These are phyloP conservation scores for Paraconiothyrium brasiliense DNA, from an alignment of 2,329 filamentous ascomycete genomes.

Conservation along the genomic window DNA sequence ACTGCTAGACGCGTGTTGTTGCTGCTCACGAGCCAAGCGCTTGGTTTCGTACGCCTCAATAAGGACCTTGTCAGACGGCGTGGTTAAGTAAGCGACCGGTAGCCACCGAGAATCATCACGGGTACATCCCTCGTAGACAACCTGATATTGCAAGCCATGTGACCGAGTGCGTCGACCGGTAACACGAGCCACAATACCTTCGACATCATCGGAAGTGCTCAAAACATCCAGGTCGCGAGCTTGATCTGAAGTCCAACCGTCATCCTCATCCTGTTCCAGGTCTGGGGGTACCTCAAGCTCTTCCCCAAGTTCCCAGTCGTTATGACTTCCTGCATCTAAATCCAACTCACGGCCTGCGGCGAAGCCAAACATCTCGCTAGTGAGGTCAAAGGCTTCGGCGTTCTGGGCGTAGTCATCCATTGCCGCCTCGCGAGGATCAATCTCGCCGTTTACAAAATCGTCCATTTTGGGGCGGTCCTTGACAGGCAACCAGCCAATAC, in stretches of 20 bases:
- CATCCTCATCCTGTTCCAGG: slow-evolving; percentile 21
- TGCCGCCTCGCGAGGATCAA: slow-evolving; percentile 46
- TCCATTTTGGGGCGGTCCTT: slow-evolving; percentile 33
- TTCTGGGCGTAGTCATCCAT: slow-evolving; percentile 78
- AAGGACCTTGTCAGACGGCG: slow-evolving; percentile 33
- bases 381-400: slow-evolving; percentile 59
- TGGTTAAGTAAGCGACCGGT: slow-evolving; percentile 40
- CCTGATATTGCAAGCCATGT: slow-evolving; percentile 61
- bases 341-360: slow-evolving; percentile 45
- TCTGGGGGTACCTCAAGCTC: slow-evolving; percentile 21
- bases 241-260: slow-evolving; percentile 56
- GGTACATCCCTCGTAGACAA: slow-evolving; percentile 57
- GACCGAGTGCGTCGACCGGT: slow-evolving; percentile 57
- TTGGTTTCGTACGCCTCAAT: slow-evolving; percentile 39
- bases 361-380: slow-evolving; percentile 41
- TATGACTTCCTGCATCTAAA: slow-evolving; percentile 41
- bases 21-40: background rate
- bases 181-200: slow-evolving; percentile 54
- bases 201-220: slow-evolving; percentile 60
- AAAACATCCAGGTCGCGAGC: slow-evolving; percentile 59
- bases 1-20: slow-evolving; percentile 20
- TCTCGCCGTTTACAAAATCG: slow-evolving; percentile 30
- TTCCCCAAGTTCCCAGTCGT: slow-evolving; percentile 41
- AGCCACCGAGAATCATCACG: slow-evolving; percentile 62
- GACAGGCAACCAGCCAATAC: slow-evolving; percentile 46